Conservation (phyloP, 495 filamentous ascomycete species). For the Neurospora sp. region DNA sequence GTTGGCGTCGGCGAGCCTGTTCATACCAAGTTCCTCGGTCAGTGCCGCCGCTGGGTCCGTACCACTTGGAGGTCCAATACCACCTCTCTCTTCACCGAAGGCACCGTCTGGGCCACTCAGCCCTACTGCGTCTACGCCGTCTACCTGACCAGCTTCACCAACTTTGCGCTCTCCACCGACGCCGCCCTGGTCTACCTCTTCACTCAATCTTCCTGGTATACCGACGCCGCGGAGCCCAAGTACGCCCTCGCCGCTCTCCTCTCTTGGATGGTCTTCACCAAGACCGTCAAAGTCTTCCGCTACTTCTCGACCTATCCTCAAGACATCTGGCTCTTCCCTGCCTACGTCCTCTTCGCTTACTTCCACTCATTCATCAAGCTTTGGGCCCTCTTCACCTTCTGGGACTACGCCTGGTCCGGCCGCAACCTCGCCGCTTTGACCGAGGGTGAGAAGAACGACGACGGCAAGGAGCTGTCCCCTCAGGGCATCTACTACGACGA, state of each 20-base stretch:
- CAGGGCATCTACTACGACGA: neutral
- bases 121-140: constrained; percentile 56
- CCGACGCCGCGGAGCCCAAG: neutral
- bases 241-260: constrained; percentile 15
- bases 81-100: constrained; percentile 41
- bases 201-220: neutral
- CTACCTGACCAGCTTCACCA: constrained; percentile 47
- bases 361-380: constrained; percentile 54
- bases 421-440: constrained; percentile 6
- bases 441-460: neutral
- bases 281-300: constrained; percentile 51
- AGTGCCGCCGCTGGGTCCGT: constrained; percentile 51
- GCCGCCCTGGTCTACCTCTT: constrained; percentile 29
- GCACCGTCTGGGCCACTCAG: constrained; percentile 27
- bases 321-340: constrained; percentile 46
- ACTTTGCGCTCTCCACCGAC: constrained; percentile 50
- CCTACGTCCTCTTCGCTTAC: constrained; percentile 49
- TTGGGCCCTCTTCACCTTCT: constrained; percentile 48
- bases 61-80: constrained; percentile 59
- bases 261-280: constrained; percentile 38
- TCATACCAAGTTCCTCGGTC: constrained; percentile 44
- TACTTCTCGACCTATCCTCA: constrained; percentile 48
- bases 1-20: constrained; percentile 33
- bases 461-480: neutral
- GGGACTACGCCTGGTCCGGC: constrained; percentile 21